Conservation (phyloP, 768 basidiomycete species). For the Lactarius trivialis region DNA sequence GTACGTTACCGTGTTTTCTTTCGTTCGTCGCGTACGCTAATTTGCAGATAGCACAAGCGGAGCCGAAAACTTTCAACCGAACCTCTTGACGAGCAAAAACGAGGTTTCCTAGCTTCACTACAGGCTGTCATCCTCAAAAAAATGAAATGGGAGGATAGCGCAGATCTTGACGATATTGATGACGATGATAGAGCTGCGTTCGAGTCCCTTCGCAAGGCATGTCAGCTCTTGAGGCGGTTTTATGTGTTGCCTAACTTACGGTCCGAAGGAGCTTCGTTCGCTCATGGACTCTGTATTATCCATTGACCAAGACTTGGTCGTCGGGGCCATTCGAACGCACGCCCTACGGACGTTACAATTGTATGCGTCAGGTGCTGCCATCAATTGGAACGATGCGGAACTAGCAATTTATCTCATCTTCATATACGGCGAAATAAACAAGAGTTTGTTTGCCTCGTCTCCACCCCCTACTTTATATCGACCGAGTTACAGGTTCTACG, state of each 20-base stretch:
- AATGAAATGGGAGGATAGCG: slow-evolving; percentile 84
- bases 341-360: slow-evolving; percentile 69
- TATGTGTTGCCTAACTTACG: slow-evolving; percentile 3
- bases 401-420: slow-evolving; percentile 89
- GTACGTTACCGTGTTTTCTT: slow-evolving; percentile 42
- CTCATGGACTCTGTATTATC: slow-evolving; percentile 83
- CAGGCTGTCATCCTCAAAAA: slow-evolving; percentile 77
- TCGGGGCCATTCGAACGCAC: slow-evolving; percentile 63
- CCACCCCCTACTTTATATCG: background rate
- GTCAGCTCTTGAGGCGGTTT: slow-evolving; percentile 18
- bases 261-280: slow-evolving; percentile 68
- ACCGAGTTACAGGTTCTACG: slow-evolving; percentile 44
- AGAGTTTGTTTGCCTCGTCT: slow-evolving; percentile 47
- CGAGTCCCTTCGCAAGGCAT: slow-evolving; percentile 77
- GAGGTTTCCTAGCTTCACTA: slow-evolving; percentile 70
- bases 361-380: slow-evolving; percentile 51
- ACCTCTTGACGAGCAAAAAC: slow-evolving; percentile 57
- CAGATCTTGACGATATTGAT: slow-evolving; percentile 75
- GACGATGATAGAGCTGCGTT: slow-evolving; percentile 84
- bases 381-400: slow-evolving; percentile 93
- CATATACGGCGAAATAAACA: slow-evolving; percentile 90
- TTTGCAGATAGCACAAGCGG: slow-evolving; percentile 68
- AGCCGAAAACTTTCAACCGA: slow-evolving; percentile 52
- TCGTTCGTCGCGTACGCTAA: background rate
- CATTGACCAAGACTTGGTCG: slow-evolving; percentile 83